A percentile compares a stretch with the other conserved stretches of the same genome.
These are phyloP conservation scores for Articulospora tetracladia DNA, from an alignment of 495 filamentous ascomycete species.

Conservation along the genomic window DNA sequence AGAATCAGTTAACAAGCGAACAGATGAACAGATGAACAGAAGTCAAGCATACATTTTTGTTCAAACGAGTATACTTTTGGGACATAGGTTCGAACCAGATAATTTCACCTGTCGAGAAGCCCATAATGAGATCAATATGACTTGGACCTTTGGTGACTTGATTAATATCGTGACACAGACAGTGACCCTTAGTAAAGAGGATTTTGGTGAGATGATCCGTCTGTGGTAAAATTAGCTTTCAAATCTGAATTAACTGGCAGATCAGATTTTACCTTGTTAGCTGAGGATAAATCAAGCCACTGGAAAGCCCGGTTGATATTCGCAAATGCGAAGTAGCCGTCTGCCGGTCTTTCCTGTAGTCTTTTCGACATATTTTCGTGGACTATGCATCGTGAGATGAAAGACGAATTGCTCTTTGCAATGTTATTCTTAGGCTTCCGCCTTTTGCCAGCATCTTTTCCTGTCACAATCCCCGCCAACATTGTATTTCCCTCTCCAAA, in stretches of 20 bases:
- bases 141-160: conserved; percentile 67
- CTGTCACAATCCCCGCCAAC: conserved; percentile 39
- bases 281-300: conserved; percentile 54
- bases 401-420: conserved; percentile 95
- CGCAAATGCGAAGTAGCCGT: conserved; percentile 85
- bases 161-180: conserved; percentile 93
- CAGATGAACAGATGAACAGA: not conserved
- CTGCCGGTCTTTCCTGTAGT: conserved; percentile 68
- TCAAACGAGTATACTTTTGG: conserved; percentile 91
- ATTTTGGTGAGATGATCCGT: conserved; percentile 87
- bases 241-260: not conserved
- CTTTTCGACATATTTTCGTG: conserved; percentile 78
- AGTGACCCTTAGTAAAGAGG: conserved; percentile 92
- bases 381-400: conserved; percentile 90
- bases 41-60: conserved; percentile 71
- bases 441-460: conserved; percentile 75
- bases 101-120: conserved; percentile 92
- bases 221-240: conserved; percentile 22
- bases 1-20: conserved; percentile 7
- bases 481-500: conserved; percentile 89
- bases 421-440: conserved; percentile 97
- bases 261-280: conserved; percentile 43
- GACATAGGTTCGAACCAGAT: conserved; percentile 99
- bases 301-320: conserved; percentile 94
- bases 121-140: conserved; percentile 90